Conservation (phyloP, 2,329 filamentous ascomycete species). For the Myriosclerotinia scirpicola region DNA sequence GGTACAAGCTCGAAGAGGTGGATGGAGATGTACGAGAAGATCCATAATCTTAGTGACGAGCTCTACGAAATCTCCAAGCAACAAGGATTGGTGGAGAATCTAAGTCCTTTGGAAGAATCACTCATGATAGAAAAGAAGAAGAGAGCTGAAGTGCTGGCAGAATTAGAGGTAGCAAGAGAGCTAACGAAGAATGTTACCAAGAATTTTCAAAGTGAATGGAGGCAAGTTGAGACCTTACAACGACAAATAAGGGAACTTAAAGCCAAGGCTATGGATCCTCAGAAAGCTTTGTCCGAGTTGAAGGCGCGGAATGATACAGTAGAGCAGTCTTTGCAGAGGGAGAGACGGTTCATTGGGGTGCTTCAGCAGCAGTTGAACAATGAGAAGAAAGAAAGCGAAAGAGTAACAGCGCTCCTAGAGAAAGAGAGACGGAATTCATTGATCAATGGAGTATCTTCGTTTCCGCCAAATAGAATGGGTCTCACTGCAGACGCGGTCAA, state of each 20-base stretch:
- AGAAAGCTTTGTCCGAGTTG: not conserved
- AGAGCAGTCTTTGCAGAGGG: not conserved
- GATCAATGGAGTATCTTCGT: not conserved
- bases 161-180: not conserved
- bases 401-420: not conserved
- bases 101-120: not conserved
- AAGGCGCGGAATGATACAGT: not conserved
- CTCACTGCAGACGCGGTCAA: not conserved
- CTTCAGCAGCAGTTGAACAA: not conserved
- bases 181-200: too few species aligned
- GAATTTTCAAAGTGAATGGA: conserved; percentile 5
- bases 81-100: not conserved
- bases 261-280: not conserved
- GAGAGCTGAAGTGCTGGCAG: not conserved
- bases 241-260: not conserved
- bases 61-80: not conserved
- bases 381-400: not conserved
- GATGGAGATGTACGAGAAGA: not conserved
- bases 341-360: not conserved
- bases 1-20: not conserved
- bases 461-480: not conserved
- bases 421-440: not conserved
- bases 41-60: not conserved
- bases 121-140: conserved; percentile 1
- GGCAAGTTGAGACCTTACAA: not conserved